Conservation (phyloP, 1,284 basidiomycete species). For the Apiotrichum montevideense region DNA sequence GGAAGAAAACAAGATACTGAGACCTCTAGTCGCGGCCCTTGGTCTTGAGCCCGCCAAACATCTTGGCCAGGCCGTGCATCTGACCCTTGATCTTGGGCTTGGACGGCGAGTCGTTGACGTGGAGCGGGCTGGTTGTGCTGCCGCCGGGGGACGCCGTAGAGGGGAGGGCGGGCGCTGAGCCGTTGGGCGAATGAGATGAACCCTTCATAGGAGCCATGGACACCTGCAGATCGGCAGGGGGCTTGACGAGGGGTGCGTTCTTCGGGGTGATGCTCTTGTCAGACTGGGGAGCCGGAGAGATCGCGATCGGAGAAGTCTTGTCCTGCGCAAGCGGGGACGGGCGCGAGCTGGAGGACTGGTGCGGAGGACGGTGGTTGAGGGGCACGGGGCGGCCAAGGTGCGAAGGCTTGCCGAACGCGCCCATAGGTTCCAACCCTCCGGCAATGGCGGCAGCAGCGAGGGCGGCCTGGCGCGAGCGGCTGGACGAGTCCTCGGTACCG, state of each 20-base stretch:
- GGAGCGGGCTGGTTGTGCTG: not conserved
- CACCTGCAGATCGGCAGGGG: no score
- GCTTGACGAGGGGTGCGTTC: not conserved
- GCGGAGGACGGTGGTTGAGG: conserved; percentile 7
- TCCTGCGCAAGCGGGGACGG: not conserved
- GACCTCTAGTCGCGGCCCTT: conserved; percentile 28
- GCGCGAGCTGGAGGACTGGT: not conserved
- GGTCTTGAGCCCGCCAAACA: conserved; percentile 45
- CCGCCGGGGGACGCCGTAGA: not conserved
- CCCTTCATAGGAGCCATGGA: not conserved
- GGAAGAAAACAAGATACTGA: not conserved
- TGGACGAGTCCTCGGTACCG: conserved; percentile 14
- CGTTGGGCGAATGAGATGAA: not conserved
- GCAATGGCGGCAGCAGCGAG: conserved; percentile 31
- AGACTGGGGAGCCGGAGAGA: not conserved
- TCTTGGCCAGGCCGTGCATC: conserved; percentile 42
- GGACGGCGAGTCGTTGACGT: conserved; percentile 21
- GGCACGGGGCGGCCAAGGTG: conserved; percentile 8
- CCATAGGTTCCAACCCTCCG: conserved; percentile 29
- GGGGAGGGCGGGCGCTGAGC: not conserved
- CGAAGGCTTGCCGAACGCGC: conserved; percentile 27
- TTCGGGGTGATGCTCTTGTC: not conserved
- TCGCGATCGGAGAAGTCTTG: conserved; percentile 3
- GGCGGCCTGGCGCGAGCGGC: conserved; percentile 21
- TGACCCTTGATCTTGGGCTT: conserved; percentile 45